Conservation (phyloP, 1,139 yeast genomes). For the Hansenula anomala region DNA sequence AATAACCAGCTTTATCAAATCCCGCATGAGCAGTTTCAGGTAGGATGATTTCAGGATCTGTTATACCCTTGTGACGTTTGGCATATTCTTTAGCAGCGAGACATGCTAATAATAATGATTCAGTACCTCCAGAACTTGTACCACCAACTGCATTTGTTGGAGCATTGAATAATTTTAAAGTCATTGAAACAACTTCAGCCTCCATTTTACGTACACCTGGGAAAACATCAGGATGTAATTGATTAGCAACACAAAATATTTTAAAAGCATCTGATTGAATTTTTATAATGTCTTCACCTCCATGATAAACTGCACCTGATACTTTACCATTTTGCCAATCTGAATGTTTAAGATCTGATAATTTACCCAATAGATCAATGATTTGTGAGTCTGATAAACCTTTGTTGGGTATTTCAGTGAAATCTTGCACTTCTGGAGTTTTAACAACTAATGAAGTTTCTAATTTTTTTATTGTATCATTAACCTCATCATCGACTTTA, state of each 20-base stretch:
- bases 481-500: conserved; percentile 59
- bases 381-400: conserved; percentile 51
- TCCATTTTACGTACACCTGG: conserved; percentile 98
- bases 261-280: conserved; percentile 76
- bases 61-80: conserved; percentile 50
- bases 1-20: conserved; percentile 87
- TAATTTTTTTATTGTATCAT: conserved; percentile 40
- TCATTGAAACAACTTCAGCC: conserved; percentile 92
- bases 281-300: conserved; percentile 68
- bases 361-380: conserved; percentile 41
- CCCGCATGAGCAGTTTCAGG: conserved; percentile 95
- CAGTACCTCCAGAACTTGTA: conserved; percentile 97
- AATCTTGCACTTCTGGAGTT: conserved; percentile 41
- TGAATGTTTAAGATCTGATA: conserved; percentile 53
- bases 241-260: conserved; percentile 82
- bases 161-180: conserved; percentile 71
- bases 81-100: conserved; percentile 72
- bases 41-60: conserved; percentile 80
- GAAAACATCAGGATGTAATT: conserved; percentile 93
- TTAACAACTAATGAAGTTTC: conserved; percentile 53
- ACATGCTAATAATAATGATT: conserved; percentile 80
- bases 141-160: conserved; percentile 74
- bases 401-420: conserved; percentile 44
- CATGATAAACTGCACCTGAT: conserved; percentile 96
- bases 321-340: conserved; percentile 83